phyloP scores from a whole-genome alignment of 148 eudicot species.

The Rhododendron ferrugineum region DNA sequence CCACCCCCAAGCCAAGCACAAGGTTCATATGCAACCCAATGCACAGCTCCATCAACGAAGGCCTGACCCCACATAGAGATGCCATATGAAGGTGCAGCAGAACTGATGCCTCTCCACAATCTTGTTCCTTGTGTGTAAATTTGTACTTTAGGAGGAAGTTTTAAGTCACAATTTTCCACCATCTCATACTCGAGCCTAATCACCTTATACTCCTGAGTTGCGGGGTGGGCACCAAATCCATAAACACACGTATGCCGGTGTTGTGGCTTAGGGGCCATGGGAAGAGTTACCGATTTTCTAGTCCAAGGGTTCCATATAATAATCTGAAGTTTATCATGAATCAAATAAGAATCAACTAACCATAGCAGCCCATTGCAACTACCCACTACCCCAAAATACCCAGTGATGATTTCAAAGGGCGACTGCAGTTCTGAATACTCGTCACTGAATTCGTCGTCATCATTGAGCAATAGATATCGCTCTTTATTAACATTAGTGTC shows the following conservation, averaged over 20 bases:
- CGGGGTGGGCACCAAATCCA: conserved; percentile 21
- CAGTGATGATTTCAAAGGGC: conserved; percentile 6
- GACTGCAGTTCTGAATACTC: conserved; percentile 6
- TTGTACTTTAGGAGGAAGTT: background rate
- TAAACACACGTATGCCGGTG: conserved; percentile 9
- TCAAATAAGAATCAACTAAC: conserved; percentile 8
- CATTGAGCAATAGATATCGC: conserved; percentile 9
- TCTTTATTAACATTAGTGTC: background rate
- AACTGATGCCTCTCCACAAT: conserved; percentile 11
- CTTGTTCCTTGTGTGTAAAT: conserved; percentile 7
- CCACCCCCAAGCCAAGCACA: background rate
- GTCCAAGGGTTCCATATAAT: conserved; percentile 31
- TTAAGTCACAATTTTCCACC: background rate
- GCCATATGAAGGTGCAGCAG: background rate
- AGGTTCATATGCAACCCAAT: conserved; percentile 22
- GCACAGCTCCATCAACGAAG: conserved; percentile 22
- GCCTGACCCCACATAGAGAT: conserved; percentile 13
- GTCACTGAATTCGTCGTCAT: conserved; percentile 9
- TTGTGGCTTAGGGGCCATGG: background rate
- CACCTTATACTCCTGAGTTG: background rate
- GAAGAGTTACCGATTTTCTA: background rate
- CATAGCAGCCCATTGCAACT: conserved; percentile 30
- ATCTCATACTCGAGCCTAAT: background rate
- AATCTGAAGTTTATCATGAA: background rate
- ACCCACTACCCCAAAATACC: conserved; percentile 27